Base-by-base conservation (phyloP, 2,329 filamentous ascomycete genomes). In the Clarireedia paspali region DNA sequence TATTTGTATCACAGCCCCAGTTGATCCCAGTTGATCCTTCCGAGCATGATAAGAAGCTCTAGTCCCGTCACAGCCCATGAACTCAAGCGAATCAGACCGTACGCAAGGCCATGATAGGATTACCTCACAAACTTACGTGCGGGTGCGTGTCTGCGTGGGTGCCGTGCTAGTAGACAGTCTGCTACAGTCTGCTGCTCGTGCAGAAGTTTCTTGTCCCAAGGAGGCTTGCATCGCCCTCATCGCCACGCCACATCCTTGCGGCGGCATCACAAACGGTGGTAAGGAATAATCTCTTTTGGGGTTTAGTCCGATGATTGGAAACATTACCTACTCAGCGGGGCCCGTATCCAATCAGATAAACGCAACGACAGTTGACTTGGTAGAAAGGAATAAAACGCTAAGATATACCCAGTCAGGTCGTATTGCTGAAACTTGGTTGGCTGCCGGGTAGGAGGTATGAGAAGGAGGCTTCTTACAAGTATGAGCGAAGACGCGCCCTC, bases 1-100 rank as follows among this genome's bases (percentile, higher is more conserved):
- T 53, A 53, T 53, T 36, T 50, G 26, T 54, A 54, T 54, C 34
- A 53, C 51, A 54, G 34, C 51, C 51, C 48, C 44, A 48, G 48
- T 54, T 34, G 48, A 40, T 23, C 34, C 51, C 44, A 48, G 48
- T 54, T 34, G 48, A 40, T 23, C 34, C 51, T 54, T 14, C 48
- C 51, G 51, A 45, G 27, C 39, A n/a, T n/a, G 6, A 42, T 17
- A 42, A 42, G 17, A 54, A 48, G 44, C 44, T 36, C 51, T 54
- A 24, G 42, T 42, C 17, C 17, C 17, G 39, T 6, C 9, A 34
- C 30, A 34, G 30, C 30, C 30, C 3, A 34, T 34, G 9, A 34
- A 34, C 30, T 34, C 30, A 6, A 34, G 9, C 30, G 30, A 34
- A 20, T 20, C 20, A 20, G 20, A 20, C 39, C 15, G 39, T 42